Conservation (phyloP, 495 filamentous ascomycete species). For the Penicillium lividum region DNA sequence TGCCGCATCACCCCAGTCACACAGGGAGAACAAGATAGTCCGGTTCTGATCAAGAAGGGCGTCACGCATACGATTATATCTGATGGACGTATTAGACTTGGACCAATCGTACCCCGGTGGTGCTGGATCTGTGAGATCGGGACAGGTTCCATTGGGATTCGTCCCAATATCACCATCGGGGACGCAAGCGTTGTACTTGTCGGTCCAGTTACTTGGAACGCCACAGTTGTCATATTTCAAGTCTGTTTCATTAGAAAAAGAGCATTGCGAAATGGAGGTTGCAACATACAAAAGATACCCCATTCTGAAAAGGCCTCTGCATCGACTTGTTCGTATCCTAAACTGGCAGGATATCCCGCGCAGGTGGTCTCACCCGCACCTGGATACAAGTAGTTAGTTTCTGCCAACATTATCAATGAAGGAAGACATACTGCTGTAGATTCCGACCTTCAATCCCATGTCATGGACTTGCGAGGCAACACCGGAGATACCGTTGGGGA, state of each 20-base stretch:
- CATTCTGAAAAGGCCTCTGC: conserved; percentile 62
- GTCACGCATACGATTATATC: conserved; percentile 61
- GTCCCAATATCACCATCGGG: conserved; percentile 29
- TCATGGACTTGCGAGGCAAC: conserved; percentile 59
- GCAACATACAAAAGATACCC: conserved; percentile 60
- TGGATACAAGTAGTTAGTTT: conserved; percentile 8
- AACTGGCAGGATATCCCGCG: conserved; percentile 59
- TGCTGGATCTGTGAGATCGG: conserved; percentile 36
- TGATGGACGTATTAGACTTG: conserved; percentile 49
- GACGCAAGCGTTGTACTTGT: conserved; percentile 42
- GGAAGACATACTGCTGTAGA: conserved; percentile 54
- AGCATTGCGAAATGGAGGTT: not conserved
- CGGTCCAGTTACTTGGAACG: conserved; percentile 43
- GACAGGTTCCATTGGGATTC: conserved; percentile 45
- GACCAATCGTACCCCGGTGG: conserved; percentile 54
- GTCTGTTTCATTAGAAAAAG: conserved; percentile 34
- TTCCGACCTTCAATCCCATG: conserved; percentile 63
- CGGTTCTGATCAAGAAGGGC: conserved; percentile 54
- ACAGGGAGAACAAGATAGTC: conserved; percentile 66
- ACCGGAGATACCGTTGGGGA: conserved; percentile 62
- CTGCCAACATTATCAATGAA: not conserved
- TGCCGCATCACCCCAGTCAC: conserved; percentile 60
- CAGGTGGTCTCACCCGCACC: conserved; percentile 65
- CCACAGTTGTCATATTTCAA: conserved; percentile 76
- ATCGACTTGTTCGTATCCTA: conserved; percentile 64